phyloP scores from a whole-genome alignment of 148 eudicot genomes.

The Arctostaphylos glauca region DNA sequence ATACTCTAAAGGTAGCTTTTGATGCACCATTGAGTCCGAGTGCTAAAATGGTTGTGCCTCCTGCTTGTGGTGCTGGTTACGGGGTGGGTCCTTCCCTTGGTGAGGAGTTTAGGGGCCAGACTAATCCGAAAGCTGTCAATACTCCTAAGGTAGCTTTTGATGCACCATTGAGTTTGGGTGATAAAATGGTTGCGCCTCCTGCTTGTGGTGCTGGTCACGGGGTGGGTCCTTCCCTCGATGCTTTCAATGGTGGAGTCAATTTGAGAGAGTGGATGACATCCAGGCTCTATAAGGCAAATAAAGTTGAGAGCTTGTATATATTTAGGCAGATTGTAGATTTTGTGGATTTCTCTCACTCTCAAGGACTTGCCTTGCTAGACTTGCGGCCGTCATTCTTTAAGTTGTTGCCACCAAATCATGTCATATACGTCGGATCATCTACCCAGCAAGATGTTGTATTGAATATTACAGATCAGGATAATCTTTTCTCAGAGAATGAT shows the following conservation, averaged over 20 bases:
- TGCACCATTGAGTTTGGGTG: constrained; percentile 26
- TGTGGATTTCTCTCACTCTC: constrained; percentile 64
- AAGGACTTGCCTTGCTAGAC: constrained; percentile 57
- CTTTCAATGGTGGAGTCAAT: constrained; percentile 43
- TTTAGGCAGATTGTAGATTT: constrained; percentile 69
- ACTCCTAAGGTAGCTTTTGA: constrained; percentile 24
- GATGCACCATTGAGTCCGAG: constrained; percentile 26
- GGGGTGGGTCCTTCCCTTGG: constrained; percentile 17
- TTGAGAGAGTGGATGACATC: constrained; percentile 79
- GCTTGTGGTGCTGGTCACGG: constrained; percentile 15
- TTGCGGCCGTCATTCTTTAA: constrained; percentile 80
- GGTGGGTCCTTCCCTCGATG: constrained; percentile 20
- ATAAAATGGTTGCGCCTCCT: constrained; percentile 21
- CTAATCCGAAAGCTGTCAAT: constrained; percentile 23
- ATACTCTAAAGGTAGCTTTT: constrained; percentile 22
- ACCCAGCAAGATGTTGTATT: constrained; percentile 28
- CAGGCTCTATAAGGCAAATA: constrained; percentile 38
- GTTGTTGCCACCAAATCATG: constrained; percentile 51
- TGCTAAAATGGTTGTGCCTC: constrained; percentile 20
- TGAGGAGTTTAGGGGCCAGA: constrained; percentile 19
- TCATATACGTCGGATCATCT: constrained; percentile 60
- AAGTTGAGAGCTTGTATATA: constrained; percentile 45
- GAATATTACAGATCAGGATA: constrained; percentile 29
- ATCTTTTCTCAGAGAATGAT: constrained; percentile 22
- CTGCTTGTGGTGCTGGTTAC: constrained; percentile 15